Evolutionary conservation across 176 grass and related monocot species (phyloP), one percentile per base, ranked within the genome.

Genomic region (Aegilops tauschii): DNA sequence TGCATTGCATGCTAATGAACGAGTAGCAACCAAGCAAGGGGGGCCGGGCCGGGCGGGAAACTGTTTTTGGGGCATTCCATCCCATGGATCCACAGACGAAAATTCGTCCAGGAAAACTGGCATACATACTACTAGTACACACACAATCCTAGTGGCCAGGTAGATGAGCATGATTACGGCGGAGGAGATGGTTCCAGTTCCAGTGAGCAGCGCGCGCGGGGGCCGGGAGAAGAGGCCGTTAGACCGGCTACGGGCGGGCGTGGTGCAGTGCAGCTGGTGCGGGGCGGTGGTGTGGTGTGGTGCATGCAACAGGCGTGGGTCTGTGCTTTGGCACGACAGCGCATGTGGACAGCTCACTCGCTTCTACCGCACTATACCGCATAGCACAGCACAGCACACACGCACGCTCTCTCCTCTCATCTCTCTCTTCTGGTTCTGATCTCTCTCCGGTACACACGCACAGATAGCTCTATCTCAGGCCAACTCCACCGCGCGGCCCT

Each of bases 291-390:
- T 49, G 44, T 47, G 44, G 88, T 13, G 81, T 23, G 27, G 78
- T 37, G 71, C 84, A 82, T 66, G 65, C 82, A 39, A 80, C 69
- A 49, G 35, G 84, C 84, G 84, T 78, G 87, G 72, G 25, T 31
- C 29, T 49, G 65, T 27, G 86, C 69, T 37, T 62, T 34, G 74
- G 81, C 66, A 39, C 54, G 81, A 80, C 76, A 89, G 79, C 79
- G 65, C 89, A 90, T 90, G 88, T 90, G 88, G 78, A 50, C 83
- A 82, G 83, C 78, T 75, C 77, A 76, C 50, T 62, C 75, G 6
- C 82, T 80, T 80, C 62, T 78, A 85, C 73, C 83, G 72, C 62
- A 78, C 83, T 23, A 76, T 65, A 20, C 61, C 61, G 31, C 61
- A 12, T 27, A 42, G 63, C 29, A 63, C 12, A 42, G 63, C 29